Evolutionary conservation across 2,329 filamentous ascomycete genomes (phyloP), one percentile per base, ranked within the genome.

Genomic region (Diaporthe capsici): DNA sequence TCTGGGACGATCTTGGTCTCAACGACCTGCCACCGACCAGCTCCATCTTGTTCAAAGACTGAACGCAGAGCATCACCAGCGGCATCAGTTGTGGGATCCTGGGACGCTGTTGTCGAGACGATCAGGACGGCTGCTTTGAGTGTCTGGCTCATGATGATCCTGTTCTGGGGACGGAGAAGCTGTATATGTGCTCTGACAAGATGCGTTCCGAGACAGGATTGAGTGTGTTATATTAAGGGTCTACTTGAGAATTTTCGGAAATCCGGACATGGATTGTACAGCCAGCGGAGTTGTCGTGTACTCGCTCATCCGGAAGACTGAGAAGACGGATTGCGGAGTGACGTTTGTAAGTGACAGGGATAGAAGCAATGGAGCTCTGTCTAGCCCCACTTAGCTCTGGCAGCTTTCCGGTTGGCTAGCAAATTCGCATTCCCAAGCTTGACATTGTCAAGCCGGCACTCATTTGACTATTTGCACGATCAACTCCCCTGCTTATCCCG

Each of bases 51-150:
- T 5, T 88, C 86, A 78, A 99, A 93, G 20, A 95, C 92, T 71
- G 93, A 87, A 65, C 90, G 88, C 6, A 99, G 88, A 13, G 90
- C 87, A 1, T 88, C 87, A 8, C 91, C 91, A 12, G 94, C 93
- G 77, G 91, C 91, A 85, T 99, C 97, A 1, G 94, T 92, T 4
- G 93, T 92, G 0, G 95, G 91, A 83, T 98, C 93, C 79, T 91
- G 89, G 12, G 93, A 92, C 8, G 96, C 97, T 8, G 97, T 99
- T 70, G 97, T 97, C 1, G 97, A 98, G 53, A 99, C 90, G 79
- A 98, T 90, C 72, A 99, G 88, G 67, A 99, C 92, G 10, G 94
- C 94, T 47, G 92, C 93, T 82, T 87, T 93, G 17, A 98, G 87
- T 73, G 87, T 58, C 47, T 74, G 72, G 53, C 74, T 73, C 76